These are phyloP conservation scores for Fremontodendron californicum DNA, from an alignment of 345 rosid species.

Conservation along the genomic window DNA sequence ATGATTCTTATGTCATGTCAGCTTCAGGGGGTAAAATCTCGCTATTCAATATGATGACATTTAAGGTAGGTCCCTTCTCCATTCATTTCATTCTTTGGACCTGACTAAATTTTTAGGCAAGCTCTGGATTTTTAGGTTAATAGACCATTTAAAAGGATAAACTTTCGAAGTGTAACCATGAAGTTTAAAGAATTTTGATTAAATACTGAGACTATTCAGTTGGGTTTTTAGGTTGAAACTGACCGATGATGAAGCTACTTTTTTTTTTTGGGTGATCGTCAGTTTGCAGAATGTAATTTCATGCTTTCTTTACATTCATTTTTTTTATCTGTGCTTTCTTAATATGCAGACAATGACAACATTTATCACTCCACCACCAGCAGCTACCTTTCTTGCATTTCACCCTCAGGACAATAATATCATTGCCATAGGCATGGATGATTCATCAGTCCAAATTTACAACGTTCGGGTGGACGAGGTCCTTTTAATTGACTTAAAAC, in stretches of 20 bases:
- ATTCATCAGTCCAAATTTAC: constrained; percentile 67
- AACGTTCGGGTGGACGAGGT: constrained; percentile 69
- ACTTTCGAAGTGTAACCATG: neutral
- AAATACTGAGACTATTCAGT: neutral
- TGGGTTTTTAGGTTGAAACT: neutral
- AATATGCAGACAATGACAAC: constrained; percentile 65
- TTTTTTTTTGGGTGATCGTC: neutral
- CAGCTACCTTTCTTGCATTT: constrained; percentile 78
- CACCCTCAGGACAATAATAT: constrained; percentile 68
- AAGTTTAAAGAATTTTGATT: neutral
- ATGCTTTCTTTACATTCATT: neutral
- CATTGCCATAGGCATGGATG: constrained; percentile 89
- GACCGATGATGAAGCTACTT: neutral
- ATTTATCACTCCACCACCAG: constrained; percentile 80
- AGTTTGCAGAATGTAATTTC: neutral
- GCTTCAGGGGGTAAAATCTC: constrained; percentile 82
- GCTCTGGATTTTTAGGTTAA: constrained; percentile 4
- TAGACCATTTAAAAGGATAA: neutral
- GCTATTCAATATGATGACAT: constrained; percentile 64
- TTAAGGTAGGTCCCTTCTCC: constrained; percentile 46
- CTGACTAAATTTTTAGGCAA: neutral
- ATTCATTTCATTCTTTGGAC: neutral
- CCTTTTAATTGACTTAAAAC: constrained; percentile 8
- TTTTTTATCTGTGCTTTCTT: constrained; percentile 2
- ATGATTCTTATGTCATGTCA: constrained; percentile 68